Conservation (phyloP, 768 basidiomycete species). For the Mrakia gelida region DNA sequence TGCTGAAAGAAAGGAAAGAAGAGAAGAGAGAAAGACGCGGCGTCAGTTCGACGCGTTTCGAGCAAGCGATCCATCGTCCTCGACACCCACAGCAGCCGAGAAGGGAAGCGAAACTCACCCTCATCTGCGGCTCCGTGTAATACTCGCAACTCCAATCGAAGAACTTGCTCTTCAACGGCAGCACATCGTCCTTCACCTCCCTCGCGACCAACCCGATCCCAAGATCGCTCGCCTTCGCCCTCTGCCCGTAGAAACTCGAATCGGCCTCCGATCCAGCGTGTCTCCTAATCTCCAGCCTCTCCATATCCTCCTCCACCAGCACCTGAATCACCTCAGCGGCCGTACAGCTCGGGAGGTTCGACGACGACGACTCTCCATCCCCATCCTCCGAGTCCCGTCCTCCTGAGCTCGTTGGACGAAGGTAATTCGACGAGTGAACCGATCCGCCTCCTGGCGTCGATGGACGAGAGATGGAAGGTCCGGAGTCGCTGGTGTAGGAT, state of each 20-base stretch:
- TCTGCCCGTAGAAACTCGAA: conserved; percentile 35
- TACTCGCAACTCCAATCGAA: conserved; percentile 95
- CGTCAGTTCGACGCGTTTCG: neutral
- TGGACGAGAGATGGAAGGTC: conserved; percentile 6
- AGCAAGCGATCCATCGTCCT: neutral
- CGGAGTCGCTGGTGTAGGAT: neutral
- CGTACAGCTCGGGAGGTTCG: conserved; percentile 47
- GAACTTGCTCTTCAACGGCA: conserved; percentile 86
- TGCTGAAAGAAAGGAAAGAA: conserved; percentile 60
- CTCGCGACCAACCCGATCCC: conserved; percentile 46
- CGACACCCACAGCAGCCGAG: neutral
- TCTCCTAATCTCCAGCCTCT: conserved; percentile 70
- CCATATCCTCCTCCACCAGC: conserved; percentile 91
- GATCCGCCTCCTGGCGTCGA: conserved; percentile 22
- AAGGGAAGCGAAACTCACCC: conserved; percentile 55
- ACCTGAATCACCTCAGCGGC: conserved; percentile 81
- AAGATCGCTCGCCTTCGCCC: conserved; percentile 40
- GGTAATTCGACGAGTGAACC: conserved; percentile 23
- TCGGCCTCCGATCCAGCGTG: conserved; percentile 43
- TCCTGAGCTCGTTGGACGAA: conserved; percentile 3
- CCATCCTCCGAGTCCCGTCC: neutral
- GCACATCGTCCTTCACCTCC: conserved; percentile 67
- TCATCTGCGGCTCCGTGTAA: conserved; percentile 98
- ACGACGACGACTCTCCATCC: neutral
- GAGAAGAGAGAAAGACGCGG: neutral